These are phyloP conservation scores for Microsporum audouinii DNA, from an alignment of 2,329 filamentous ascomycete genomes.

Conservation along the genomic window DNA sequence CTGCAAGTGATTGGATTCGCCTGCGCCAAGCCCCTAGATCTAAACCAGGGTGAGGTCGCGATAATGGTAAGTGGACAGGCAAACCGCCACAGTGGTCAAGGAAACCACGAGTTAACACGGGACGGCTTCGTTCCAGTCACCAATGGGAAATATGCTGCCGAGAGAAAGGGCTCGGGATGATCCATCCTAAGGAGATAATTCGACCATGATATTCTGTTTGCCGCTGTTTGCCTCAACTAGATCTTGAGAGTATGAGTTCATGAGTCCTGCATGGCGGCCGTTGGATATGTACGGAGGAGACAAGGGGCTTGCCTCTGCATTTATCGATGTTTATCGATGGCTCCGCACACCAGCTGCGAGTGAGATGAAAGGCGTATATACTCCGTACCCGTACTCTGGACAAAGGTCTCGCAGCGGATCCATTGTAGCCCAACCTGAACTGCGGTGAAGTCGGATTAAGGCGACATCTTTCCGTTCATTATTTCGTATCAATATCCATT, in stretches of 20 bases:
- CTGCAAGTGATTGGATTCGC: neutral
- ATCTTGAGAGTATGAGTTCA: neutral
- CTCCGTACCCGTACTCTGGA: neutral
- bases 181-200: neutral
- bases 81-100: neutral
- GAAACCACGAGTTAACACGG: neutral
- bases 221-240: neutral
- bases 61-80: neutral
- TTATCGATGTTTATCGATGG: no score
- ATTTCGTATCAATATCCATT: neutral
- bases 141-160: neutral
- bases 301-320: no score
- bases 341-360: no score
- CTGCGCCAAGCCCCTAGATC: constrained; percentile 2
- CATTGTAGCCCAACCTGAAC: neutral
- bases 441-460: neutral
- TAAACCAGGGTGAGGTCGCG: neutral
- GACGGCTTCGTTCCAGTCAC: neutral
- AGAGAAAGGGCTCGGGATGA: neutral
- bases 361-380: neutral
- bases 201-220: neutral
- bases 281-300: neutral
- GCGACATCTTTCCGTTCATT: neutral
- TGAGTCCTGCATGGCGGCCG: neutral
- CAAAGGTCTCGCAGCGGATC: neutral